These are phyloP conservation scores for Entomortierella beljakovae DNA, from an alignment of 192 early-diverging fungal genomes.

Conservation along the genomic window DNA sequence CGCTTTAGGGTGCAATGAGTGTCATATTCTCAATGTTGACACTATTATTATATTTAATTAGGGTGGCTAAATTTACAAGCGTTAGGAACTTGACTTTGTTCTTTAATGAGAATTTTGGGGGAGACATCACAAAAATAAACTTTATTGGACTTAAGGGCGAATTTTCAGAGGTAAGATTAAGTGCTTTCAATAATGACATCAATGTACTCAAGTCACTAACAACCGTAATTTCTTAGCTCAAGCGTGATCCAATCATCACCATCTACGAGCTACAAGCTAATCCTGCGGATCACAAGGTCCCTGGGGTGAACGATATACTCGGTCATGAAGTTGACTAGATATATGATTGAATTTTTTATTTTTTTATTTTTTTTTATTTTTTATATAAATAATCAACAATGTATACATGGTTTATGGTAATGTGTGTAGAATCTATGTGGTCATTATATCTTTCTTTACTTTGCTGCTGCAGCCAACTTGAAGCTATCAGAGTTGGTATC, in stretches of 20 bases:
- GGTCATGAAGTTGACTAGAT: conserved; percentile 61
- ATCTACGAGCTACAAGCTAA: conserved; percentile 80
- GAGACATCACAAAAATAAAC: conserved; percentile 76
- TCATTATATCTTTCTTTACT: not conserved
- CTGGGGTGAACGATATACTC: conserved; percentile 57
- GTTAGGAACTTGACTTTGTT: conserved; percentile 85
- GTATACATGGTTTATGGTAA: not conserved
- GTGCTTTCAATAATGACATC: too few species aligned
- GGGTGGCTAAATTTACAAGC: conserved; percentile 80
- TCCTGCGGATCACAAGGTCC: conserved; percentile 77
- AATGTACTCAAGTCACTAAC: too few species aligned
- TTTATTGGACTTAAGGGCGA: conserved; percentile 96
- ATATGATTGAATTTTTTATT: too few species aligned
- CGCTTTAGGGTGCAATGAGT: not conserved
- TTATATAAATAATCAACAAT: too few species aligned
- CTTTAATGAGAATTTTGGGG: conserved; percentile 85
- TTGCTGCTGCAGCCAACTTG: conserved; percentile 26
- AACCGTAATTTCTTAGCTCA: conserved; percentile 53
- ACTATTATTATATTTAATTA: conserved; percentile 4
- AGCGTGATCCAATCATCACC: conserved; percentile 75
- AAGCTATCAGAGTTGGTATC: conserved; percentile 55
- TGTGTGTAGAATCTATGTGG: not conserved
- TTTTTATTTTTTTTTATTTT: too few species aligned
- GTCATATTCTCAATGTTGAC: not conserved
- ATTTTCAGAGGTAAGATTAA: conserved; percentile 72